Evolutionary conservation across 495 filamentous ascomycete species (phyloP), one percentile per base, ranked within the genome.

Genomic region (Penicillium dipodomyicola): DNA sequence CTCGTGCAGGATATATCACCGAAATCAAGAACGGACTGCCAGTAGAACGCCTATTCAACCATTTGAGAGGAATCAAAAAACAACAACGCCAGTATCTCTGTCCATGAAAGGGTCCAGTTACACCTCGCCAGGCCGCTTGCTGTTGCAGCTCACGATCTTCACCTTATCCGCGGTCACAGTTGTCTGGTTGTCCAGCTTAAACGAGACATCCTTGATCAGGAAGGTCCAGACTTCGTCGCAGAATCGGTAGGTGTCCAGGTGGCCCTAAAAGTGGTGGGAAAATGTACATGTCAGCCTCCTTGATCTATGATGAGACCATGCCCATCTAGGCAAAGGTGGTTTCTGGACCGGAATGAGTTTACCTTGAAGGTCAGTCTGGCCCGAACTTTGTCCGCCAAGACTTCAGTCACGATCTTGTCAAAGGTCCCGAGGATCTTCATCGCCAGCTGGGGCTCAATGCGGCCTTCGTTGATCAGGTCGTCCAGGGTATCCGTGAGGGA

Each of bases 201-300:
- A 96, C 23, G 86, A 91, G 52, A 97, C 91, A 58, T 97, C 92
- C 73, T 97, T 97, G 75, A 99, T 94, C 58, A 97, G 81, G 78
- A 99, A 99, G 2, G 95, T 99, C 95, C 95, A 99, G 52, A 99
- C 95, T 77, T 99, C 95, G 74, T 99, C 95, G 79, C 95, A 99
- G 82, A 97, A 99, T 63, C 95, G 91, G 79, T 99, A 99, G 29
- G 95, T 99, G 72, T 99, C 94, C 45, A 99, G 86, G 62, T 95
- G 92, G 29, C 94, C 95, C 94, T 98, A 66, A 25, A 12, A 27
- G 9, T 9, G 51, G 4, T 14, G 63, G 49, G 15, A 46, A 41
- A 49, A 39, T 19, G 32, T 17, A 22, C 2, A 40, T 7, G 44
- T 71, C 33, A 70, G 68, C 50, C 32, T 48, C 14, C 7, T 50